phyloP scores from a whole-genome alignment of 2,329 filamentous ascomycete species.

The Paecilomyces niveus region DNA sequence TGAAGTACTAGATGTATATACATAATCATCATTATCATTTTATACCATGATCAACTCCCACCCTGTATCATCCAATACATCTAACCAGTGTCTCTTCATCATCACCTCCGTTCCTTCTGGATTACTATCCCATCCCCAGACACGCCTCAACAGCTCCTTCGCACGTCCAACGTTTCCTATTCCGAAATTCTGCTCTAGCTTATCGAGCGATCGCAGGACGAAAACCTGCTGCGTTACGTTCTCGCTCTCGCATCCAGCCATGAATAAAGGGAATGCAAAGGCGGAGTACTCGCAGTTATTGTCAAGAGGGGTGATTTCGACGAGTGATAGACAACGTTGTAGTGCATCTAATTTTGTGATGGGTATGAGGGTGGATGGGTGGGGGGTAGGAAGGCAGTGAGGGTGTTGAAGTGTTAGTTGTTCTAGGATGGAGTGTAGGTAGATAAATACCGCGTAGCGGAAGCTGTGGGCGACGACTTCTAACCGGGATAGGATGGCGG shows the following conservation, averaged over 20 bases:
- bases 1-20: not conserved
- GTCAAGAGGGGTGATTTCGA: constrained; percentile 21
- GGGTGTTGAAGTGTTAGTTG: constrained; percentile 11
- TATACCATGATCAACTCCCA: constrained; percentile 8
- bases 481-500: constrained; percentile 20
- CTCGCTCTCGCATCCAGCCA: constrained; percentile 26
- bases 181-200: constrained; percentile 22
- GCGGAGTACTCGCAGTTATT: constrained; percentile 30
- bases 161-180: constrained; percentile 5
- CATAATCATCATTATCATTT: not conserved
- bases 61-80: constrained; percentile 5
- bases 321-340: constrained; percentile 17
- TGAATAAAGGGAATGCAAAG: constrained; percentile 31
- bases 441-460: constrained; percentile 29
- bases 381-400: not conserved
- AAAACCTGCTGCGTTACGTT: constrained; percentile 14
- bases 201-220: constrained; percentile 18
- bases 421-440: constrained; percentile 29
- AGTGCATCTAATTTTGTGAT: constrained; percentile 21
- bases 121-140: not conserved
- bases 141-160: constrained; percentile 4
- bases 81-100: constrained; percentile 4
- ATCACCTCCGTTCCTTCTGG: not conserved
- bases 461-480: constrained; percentile 31
- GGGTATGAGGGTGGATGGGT: constrained; percentile 13